phyloP scores from a whole-genome alignment of 83 land plant genomes.

The Isoetes engelmannii region DNA sequence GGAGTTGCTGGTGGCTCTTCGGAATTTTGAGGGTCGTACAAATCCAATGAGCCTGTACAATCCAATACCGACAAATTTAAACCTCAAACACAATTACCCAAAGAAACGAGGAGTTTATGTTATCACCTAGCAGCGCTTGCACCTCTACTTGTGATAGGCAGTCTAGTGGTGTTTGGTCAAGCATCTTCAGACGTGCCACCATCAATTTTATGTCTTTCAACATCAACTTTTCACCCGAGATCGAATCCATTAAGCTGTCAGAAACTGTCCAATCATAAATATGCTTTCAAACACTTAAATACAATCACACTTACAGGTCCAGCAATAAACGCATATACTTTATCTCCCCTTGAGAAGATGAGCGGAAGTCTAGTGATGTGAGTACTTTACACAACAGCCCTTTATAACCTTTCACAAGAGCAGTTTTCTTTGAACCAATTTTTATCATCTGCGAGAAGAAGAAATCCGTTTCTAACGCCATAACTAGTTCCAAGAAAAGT shows the following conservation, averaged over 20 bases:
- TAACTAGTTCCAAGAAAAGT: neutral
- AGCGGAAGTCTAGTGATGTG: conserved; percentile 47
- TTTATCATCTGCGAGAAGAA: conserved; percentile 41
- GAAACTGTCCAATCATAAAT: neutral
- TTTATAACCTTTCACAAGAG: conserved; percentile 60
- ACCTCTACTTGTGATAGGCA: conserved; percentile 45
- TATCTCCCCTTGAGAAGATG: conserved; percentile 57
- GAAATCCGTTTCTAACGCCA: conserved; percentile 4
- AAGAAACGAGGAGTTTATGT: neutral
- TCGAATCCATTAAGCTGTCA: conserved; percentile 35
- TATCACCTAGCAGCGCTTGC: conserved; percentile 42
- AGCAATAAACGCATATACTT: conserved; percentile 60
- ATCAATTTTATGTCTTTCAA: conserved; percentile 52
- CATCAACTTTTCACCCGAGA: conserved; percentile 48
- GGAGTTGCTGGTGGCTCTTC: conserved; percentile 15
- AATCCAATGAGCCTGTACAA: conserved; percentile 10
- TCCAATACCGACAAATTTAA: conserved; percentile 10
- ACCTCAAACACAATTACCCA: conserved; percentile 5
- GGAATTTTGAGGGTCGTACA: conserved; percentile 5
- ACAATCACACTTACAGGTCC: conserved; percentile 26
- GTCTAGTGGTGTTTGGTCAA: conserved; percentile 48
- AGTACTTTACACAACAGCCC: conserved; percentile 47
- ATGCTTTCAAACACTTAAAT: neutral
- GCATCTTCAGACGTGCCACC: conserved; percentile 40
- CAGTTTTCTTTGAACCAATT: conserved; percentile 44